Conservation (phyloP, 2,329 filamentous ascomycete species). For the Lasiodiplodia citricola region DNA sequence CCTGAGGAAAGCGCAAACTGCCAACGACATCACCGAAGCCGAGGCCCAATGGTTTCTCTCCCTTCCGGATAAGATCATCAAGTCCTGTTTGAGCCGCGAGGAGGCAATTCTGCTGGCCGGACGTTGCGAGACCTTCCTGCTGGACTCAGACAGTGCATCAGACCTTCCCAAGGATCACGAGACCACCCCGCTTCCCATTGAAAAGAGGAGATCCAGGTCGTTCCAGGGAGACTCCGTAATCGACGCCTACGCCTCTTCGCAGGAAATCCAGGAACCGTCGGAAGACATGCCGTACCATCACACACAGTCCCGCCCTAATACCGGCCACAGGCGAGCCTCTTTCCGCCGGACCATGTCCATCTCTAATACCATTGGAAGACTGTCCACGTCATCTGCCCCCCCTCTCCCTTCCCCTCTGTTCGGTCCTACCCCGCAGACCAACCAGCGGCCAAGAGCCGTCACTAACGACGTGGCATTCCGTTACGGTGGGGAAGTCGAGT, state of each 20-base stretch:
- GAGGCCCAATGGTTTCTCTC: constrained; percentile 72
- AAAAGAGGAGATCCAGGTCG: constrained; percentile 21
- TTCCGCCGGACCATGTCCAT: constrained; percentile 76
- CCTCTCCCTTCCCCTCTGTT: constrained; percentile 51
- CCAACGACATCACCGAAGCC: constrained; percentile 51
- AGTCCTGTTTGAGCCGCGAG: constrained; percentile 72
- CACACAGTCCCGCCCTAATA: constrained; percentile 20
- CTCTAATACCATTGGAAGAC: constrained; percentile 66
- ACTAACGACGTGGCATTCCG: constrained; percentile 32
- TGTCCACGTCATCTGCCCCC: constrained; percentile 52
- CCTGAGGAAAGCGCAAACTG: constrained; percentile 43
- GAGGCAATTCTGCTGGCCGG: constrained; percentile 69
- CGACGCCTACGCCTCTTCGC: background rate
- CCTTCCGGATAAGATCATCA: constrained; percentile 74
- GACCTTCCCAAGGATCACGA: constrained; percentile 15
- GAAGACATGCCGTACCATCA: background rate
- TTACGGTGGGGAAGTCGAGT: constrained; percentile 57
- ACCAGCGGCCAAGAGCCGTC: constrained; percentile 18
- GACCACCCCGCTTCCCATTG: background rate
- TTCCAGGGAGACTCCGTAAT: constrained; percentile 10
- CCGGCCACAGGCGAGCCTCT: constrained; percentile 43
- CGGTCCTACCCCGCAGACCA: constrained; percentile 34
- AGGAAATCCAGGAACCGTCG: background rate
- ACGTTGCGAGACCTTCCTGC: constrained; percentile 51
- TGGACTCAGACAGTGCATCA: constrained; percentile 32